These are phyloP conservation scores for Hanseniaspora sp. DNA, from an alignment of 1,139 yeast species.

Conservation along the genomic window DNA sequence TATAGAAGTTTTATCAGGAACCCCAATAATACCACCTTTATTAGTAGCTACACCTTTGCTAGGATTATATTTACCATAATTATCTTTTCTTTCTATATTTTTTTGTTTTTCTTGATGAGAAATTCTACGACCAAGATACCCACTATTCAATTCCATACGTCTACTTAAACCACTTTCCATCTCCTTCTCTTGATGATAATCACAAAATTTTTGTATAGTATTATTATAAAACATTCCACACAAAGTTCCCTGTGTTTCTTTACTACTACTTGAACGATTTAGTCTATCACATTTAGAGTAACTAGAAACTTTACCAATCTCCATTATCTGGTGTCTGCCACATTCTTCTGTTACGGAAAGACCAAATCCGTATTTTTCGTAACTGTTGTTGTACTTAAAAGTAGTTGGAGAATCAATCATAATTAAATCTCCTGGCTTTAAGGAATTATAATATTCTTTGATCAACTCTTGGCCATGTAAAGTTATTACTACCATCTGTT, in stretches of 20 bases:
- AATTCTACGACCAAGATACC: constrained; percentile 36
- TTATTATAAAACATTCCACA: constrained; percentile 15
- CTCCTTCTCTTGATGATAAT: constrained; percentile 55
- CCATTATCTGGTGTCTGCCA: constrained; percentile 38
- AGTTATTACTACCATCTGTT: constrained; percentile 45
- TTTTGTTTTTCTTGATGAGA: constrained; percentile 31
- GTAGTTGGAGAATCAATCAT: constrained; percentile 67
- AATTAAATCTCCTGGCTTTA: constrained; percentile 62
- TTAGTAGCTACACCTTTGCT: constrained; percentile 15
- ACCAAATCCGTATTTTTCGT: not conserved
- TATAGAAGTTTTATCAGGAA: constrained; percentile 26
- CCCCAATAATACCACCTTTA: constrained; percentile 40
- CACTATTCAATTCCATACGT: constrained; percentile 66
- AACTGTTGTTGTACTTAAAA: constrained; percentile 20
- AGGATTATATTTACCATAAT: constrained; percentile 14
- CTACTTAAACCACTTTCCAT: constrained; percentile 44
- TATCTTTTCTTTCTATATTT: constrained; percentile 18
- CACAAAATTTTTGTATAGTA: constrained; percentile 49
- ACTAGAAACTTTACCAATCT: constrained; percentile 62
- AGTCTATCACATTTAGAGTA: constrained; percentile 54
- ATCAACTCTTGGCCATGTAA: constrained; percentile 55
- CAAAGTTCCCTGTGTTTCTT: constrained; percentile 55
- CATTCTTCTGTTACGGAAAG: constrained; percentile 31
- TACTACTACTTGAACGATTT: constrained; percentile 35
- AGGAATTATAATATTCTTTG: constrained; percentile 52